A percentile compares a stretch with the other conserved stretches of the same genome.
Evolutionary conservation across 805 yeast species (phyloP).

Genomic region (Zygosaccharomyces bisporus): DNA sequence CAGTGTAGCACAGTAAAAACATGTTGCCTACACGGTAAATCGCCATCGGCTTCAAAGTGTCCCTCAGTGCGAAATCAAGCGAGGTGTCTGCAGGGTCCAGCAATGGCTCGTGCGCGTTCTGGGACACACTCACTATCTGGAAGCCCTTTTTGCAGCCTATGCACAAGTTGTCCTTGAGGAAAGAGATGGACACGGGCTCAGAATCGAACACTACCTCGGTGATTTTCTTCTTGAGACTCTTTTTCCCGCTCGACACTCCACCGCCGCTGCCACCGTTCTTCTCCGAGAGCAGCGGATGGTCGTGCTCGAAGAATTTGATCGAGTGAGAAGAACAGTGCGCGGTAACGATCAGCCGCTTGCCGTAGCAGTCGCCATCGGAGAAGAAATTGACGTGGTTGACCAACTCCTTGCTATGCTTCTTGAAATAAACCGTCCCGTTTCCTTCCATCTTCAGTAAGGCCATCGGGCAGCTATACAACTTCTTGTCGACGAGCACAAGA

Average conservation of each 20-base stretch:
- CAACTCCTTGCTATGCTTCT: slow-evolving; percentile 68
- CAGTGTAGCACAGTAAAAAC: slow-evolving; percentile 84
- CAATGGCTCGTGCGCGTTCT: slow-evolving; percentile 80
- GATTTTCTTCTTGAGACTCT: slow-evolving; percentile 62
- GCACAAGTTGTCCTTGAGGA: slow-evolving; percentile 81
- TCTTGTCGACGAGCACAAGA: slow-evolving; percentile 77
- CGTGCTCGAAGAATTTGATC: slow-evolving; percentile 84
- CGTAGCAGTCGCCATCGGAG: slow-evolving; percentile 89
- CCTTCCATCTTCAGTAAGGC: slow-evolving; percentile 49
- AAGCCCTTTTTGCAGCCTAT: slow-evolving; percentile 96
- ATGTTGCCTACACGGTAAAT: slow-evolving; percentile 87
- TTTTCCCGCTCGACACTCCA: slow-evolving; percentile 49
- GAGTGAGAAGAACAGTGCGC: slow-evolving; percentile 78
- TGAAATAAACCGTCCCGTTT: slow-evolving; percentile 42
- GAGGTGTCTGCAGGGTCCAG: slow-evolving; percentile 99
- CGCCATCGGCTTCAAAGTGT: slow-evolving; percentile 84
- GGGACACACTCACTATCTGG: slow-evolving; percentile 85
- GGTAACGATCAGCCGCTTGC: slow-evolving; percentile 82
- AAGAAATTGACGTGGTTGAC: slow-evolving; percentile 87
- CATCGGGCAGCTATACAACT: slow-evolving; percentile 70
- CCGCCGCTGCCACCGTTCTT: slow-evolving; percentile 37
- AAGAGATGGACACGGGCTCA: slow-evolving; percentile 89
- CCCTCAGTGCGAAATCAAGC: slow-evolving; percentile 70
- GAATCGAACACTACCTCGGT: slow-evolving; percentile 78
- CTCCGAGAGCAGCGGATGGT: slow-evolving; percentile 55